Percentiles rank a stretch among this genome's conserved stretches.
These are phyloP conservation scores for Boletus pseudopeckii DNA, from an alignment of 768 basidiomycete species.

Conservation along the genomic window DNA sequence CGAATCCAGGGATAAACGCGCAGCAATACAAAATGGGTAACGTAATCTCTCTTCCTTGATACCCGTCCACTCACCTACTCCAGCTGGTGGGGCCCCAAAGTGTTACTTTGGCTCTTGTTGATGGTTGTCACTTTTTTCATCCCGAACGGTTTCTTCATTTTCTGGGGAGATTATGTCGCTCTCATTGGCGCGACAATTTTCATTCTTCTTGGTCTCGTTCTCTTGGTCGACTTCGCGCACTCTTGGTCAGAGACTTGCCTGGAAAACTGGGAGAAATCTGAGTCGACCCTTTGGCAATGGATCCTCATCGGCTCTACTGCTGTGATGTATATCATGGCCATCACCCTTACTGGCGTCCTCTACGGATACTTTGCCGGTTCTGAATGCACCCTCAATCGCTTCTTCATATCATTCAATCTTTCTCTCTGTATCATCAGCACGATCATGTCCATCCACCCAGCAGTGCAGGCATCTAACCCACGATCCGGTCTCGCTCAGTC, in stretches of 20 bases:
- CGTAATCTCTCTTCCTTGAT: constrained; percentile 13
- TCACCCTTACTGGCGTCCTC: constrained; percentile 83
- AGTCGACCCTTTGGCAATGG: constrained; percentile 94
- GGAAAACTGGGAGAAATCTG: constrained; percentile 88
- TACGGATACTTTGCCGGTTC: constrained; percentile 89
- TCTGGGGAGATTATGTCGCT: constrained; percentile 93
- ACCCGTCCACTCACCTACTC: constrained; percentile 12
- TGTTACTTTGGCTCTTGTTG: constrained; percentile 83
- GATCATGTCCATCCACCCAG: constrained; percentile 76
- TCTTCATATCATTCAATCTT: constrained; percentile 96
- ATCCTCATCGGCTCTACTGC: constrained; percentile 90
- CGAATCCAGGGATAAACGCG: constrained; percentile 89
- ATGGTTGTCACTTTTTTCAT: constrained; percentile 86
- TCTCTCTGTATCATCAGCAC: constrained; percentile 77
- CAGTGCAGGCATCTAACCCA: constrained; percentile 88
- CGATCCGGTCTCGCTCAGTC: constrained; percentile 94
- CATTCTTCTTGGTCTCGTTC: constrained; percentile 94
- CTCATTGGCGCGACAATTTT: constrained; percentile 91
- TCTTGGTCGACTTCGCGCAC: constrained; percentile 98
- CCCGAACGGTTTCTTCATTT: constrained; percentile 96
- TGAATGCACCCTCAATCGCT: constrained; percentile 88
- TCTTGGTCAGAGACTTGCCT: constrained; percentile 97
- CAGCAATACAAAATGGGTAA: constrained; percentile 96
- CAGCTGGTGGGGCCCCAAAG: constrained; percentile 99
- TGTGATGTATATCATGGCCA: constrained; percentile 78